Evolutionary conservation across 2,329 filamentous ascomycete species (phyloP), one percentile per base, ranked within the genome.

Genomic region (Penicillium sp.): DNA sequence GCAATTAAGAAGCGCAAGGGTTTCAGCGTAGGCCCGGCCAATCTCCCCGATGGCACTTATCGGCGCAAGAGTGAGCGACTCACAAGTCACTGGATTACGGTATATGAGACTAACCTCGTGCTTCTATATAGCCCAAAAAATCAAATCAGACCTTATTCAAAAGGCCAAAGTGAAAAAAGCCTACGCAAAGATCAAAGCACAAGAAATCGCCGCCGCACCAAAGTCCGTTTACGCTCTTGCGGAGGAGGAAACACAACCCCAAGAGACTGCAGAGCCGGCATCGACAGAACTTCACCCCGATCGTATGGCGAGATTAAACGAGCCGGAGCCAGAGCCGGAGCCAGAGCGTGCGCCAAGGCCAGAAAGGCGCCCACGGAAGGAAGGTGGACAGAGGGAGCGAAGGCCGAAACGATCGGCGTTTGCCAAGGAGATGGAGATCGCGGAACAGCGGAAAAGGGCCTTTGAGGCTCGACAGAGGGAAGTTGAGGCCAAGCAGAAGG

Each of bases 131-230:
- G 90, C 90, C 56, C 86, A 90, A 74, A 93, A 93, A 75, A 95
- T 96, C 70, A 98, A 98, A 76, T 84, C 89, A 63, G 86, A 90
- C 63, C 80, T 96, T 55, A 97, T 98, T 68, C 86, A 92, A 74
- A 96, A 95, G 74, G 92, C 93, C 59, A 96, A 97, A 76, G 82
- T 96, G 61, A 95, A 93, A 77, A 96, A 96, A 75, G 85, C 90
- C 43, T 97, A 96, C 72, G 90, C 89, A 61, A 97, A 96, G 75
- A 80, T 96, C 62, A 93, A 93, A 75, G 86, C 86, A 41, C 77
- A 79, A 47, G 81, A 85, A 70, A 73, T 79, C 39, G 73, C 72
- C 39, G 65, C 70, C 37, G 65, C 66, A 10, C 58, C 62, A 45
- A 72, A 69, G 67, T 67, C 77, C 57, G 59, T 73, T 63, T 69